phyloP scores from a whole-genome alignment of 2,329 filamentous ascomycete genomes.

The Fusarium pininemorale region DNA sequence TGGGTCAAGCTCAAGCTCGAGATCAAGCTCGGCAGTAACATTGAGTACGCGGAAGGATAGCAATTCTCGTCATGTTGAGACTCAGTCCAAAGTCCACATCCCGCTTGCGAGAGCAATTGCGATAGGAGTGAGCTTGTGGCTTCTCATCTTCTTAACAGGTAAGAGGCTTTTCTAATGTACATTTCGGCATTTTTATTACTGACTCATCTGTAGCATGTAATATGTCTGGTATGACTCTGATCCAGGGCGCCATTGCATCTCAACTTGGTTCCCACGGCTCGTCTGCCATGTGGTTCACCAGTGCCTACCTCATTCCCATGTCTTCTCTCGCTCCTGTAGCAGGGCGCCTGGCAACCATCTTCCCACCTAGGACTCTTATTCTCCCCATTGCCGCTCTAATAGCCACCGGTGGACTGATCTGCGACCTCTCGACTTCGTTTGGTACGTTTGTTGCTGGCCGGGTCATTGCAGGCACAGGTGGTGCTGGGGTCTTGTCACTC shows the following conservation, averaged over 20 bases:
- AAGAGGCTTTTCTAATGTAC: neutral
- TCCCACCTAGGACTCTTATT: slow-evolving; percentile 73
- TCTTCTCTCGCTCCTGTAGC: slow-evolving; percentile 73
- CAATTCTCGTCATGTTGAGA: slow-evolving; percentile 3
- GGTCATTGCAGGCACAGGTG: slow-evolving; percentile 73
- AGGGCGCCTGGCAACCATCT: slow-evolving; percentile 78
- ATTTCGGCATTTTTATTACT: neutral
- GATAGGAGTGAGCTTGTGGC: slow-evolving; percentile 51
- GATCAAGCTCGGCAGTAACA: neutral
- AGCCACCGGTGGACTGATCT: slow-evolving; percentile 70
- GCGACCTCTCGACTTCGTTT: slow-evolving; percentile 68
- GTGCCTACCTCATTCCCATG: slow-evolving; percentile 72
- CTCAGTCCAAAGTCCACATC: slow-evolving; percentile 34
- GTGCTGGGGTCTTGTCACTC: slow-evolving; percentile 76
- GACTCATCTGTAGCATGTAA: slow-evolving; percentile 63
- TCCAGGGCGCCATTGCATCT: slow-evolving; percentile 78
- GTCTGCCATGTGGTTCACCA: slow-evolving; percentile 83
- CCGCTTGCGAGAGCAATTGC: slow-evolving; percentile 50
- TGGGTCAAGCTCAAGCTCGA: slow-evolving; percentile 4
- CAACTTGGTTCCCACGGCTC: slow-evolving; percentile 78
- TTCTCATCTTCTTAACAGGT: slow-evolving; percentile 45
- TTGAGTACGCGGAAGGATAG: neutral
- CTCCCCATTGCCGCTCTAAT: slow-evolving; percentile 68
- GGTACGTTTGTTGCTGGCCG: slow-evolving; percentile 74
- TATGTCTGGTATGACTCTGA: slow-evolving; percentile 83